Evolutionary conservation across 2,329 filamentous ascomycete species (phyloP).

Genomic region (Calonectria leucothoes): DNA sequence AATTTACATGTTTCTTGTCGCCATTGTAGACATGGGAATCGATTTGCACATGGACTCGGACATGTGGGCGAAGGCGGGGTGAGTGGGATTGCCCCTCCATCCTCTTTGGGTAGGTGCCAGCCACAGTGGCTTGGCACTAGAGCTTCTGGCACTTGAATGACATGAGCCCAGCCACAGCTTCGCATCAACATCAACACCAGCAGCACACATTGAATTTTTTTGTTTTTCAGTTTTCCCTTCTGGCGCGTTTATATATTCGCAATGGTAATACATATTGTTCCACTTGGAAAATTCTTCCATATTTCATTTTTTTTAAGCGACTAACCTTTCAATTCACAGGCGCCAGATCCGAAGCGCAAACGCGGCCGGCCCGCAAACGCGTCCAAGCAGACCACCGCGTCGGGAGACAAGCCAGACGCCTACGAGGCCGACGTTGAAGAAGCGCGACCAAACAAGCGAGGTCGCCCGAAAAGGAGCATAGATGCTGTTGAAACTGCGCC

Average conservation of each 20-base stretch:
- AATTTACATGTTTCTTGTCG: neutral
- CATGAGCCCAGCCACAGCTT: constrained; percentile 10
- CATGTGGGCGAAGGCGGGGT: neutral
- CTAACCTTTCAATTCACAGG: constrained; percentile 28
- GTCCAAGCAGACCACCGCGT: constrained; percentile 48
- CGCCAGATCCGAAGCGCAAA: constrained; percentile 53
- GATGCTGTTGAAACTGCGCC: constrained; percentile 19
- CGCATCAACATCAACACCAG: constrained; percentile 10
- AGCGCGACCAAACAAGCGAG: constrained; percentile 35
- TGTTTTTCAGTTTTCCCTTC: neutral
- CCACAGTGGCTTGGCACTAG: constrained; percentile 22
- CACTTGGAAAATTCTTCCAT: neutral
- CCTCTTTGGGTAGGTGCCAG: constrained; percentile 6
- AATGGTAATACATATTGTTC: constrained; percentile 1
- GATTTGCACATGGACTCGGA: neutral
- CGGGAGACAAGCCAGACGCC: constrained; percentile 36
- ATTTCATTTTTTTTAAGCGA: no score
- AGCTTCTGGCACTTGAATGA: constrained; percentile 11
- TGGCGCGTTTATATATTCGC: constrained; percentile 1
- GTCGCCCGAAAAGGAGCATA: constrained; percentile 26
- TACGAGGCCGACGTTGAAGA: constrained; percentile 43
- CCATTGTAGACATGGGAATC: neutral
- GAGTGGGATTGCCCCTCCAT: constrained; percentile 15
- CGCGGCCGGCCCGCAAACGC: constrained; percentile 57
- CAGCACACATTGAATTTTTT: neutral